These are phyloP conservation scores for Eurotiales sp. DNA, from an alignment of 2,329 filamentous ascomycete genomes.

Conservation along the genomic window DNA sequence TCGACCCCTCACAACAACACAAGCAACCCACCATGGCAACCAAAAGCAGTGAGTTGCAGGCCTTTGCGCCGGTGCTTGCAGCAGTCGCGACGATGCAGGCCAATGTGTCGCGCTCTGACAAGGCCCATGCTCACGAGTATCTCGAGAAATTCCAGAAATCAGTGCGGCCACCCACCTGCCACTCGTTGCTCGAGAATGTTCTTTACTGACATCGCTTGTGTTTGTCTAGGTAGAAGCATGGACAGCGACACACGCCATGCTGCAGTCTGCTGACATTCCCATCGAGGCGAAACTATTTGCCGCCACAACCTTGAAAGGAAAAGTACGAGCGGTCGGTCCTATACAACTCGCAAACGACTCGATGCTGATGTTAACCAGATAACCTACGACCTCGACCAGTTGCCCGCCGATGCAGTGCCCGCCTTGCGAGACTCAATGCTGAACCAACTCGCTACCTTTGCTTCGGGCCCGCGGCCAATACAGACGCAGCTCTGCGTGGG, in stretches of 20 bases:
- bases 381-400: constrained; percentile 89
- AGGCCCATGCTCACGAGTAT: constrained; percentile 86
- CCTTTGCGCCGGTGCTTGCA: constrained; percentile 79
- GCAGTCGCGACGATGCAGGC: constrained; percentile 89
- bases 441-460: constrained; percentile 73
- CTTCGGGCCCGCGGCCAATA: constrained; percentile 74
- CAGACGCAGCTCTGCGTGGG: constrained; percentile 93
- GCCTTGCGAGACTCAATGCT: constrained; percentile 81
- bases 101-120: constrained; percentile 73
- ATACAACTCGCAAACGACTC: constrained; percentile 7
- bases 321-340: constrained; percentile 58
- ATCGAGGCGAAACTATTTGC: constrained; percentile 90
- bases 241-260: constrained; percentile 79
- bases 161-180: constrained; percentile 55
- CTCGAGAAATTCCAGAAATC: constrained; percentile 98
- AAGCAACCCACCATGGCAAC: constrained; percentile 69
- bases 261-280: constrained; percentile 72
- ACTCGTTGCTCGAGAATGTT: background rate
- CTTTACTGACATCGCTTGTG: background rate
- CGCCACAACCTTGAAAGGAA: constrained; percentile 94
- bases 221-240: constrained; percentile 74
- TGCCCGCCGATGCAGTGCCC: constrained; percentile 69
- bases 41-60: constrained; percentile 62
- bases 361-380: constrained; percentile 59
- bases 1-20: constrained; percentile 13